Evolutionary conservation across 2,329 filamentous ascomycete species (phyloP).

Genomic region (Exophiala alcalophila): DNA sequence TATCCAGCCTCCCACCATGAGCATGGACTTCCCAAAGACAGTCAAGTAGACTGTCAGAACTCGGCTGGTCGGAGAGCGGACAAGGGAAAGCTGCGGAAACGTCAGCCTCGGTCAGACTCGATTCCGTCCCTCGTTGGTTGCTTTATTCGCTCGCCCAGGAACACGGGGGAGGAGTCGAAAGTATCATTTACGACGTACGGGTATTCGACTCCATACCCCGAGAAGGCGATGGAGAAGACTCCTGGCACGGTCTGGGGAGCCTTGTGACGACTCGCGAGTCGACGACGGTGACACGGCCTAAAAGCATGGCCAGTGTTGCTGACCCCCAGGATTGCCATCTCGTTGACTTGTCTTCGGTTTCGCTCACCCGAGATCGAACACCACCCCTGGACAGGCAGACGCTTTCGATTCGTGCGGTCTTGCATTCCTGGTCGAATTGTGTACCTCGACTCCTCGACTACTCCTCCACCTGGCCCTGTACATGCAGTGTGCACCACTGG

Average conservation of each 20-base stretch:
- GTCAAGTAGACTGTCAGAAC: not conserved
- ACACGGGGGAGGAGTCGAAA: too few relatives aligned
- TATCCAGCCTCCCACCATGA: conserved; percentile 2
- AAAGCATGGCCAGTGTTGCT: too few relatives aligned
- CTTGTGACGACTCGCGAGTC: too few relatives aligned
- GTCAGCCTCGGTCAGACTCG: conserved; percentile 15
- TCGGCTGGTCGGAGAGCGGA: not conserved
- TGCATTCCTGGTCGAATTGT: conserved; percentile 10
- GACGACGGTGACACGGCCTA: too few relatives aligned
- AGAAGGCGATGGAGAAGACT: too few relatives aligned
- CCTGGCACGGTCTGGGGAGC: too few relatives aligned
- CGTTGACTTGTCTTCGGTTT: conserved; percentile 8
- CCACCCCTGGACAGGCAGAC: not conserved
- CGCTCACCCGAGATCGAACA: conserved; percentile 11
- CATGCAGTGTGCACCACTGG: too few relatives aligned
- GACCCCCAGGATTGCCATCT: not conserved
- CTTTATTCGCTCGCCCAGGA: conserved; percentile 5
- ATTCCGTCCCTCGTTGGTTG: conserved; percentile 4
- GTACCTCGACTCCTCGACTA: conserved; percentile 9
- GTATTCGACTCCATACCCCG: too few relatives aligned
- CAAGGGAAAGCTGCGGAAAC: not conserved
- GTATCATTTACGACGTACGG: not conserved
- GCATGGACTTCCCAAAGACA: conserved; percentile 4
- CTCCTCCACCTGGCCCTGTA: too few relatives aligned
- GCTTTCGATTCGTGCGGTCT: conserved; percentile 15